These are phyloP conservation scores for Aspergillus novofumigatus DNA, from an alignment of 2,329 filamentous ascomycete species.

Conservation along the genomic window DNA sequence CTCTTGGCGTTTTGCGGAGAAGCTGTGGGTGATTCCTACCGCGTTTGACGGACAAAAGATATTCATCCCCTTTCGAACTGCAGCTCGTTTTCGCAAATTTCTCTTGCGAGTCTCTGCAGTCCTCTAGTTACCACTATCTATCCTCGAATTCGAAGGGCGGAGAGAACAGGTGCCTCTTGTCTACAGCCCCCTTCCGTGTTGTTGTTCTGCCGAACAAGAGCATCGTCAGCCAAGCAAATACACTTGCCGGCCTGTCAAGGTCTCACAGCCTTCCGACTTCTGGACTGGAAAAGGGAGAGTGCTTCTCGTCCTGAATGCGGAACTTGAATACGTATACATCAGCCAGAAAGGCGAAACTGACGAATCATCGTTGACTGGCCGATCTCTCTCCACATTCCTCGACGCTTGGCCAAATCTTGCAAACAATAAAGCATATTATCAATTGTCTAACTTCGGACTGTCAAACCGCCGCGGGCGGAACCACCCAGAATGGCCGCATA, in stretches of 20 bases:
- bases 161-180: not conserved
- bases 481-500: conserved; percentile 25
- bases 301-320: not conserved
- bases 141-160: not conserved
- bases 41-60: not conserved
- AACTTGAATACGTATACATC: not conserved
- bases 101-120: not conserved
- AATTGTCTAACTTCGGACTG: conserved; percentile 13
- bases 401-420: conserved; percentile 4
- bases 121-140: not conserved
- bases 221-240: not conserved
- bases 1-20: not conserved
- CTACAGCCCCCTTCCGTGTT: not conserved
- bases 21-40: not conserved
- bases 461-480: conserved; percentile 25
- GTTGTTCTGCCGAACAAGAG: not conserved
- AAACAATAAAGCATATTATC: conserved; percentile 6
- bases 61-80: not conserved
- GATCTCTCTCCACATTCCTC: conserved; percentile 23
- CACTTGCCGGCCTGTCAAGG: not conserved
- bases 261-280: not conserved
- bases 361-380: conserved; percentile 10
- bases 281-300: not conserved
- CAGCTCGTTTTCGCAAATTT: not conserved
- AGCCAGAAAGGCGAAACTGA: not conserved